phyloP scores from a whole-genome alignment of 306 rosid species.

The Heteromeles arbutifolia region DNA sequence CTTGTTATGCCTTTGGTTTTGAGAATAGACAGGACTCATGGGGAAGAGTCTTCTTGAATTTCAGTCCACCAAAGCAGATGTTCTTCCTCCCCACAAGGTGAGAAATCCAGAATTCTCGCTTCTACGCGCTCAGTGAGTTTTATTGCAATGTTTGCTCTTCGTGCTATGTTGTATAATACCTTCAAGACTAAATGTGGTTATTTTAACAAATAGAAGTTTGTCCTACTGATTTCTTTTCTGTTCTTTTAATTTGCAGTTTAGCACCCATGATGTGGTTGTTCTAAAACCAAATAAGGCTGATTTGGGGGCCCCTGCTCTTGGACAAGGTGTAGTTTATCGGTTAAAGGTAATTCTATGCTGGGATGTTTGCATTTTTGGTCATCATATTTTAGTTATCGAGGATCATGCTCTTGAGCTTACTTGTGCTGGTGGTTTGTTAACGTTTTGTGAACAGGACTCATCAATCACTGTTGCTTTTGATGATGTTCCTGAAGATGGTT shows the following conservation, averaged over 20 bases:
- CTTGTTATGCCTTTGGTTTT: constrained; percentile 14
- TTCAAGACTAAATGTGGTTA: background rate
- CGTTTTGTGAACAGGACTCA: constrained; percentile 56
- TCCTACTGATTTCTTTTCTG: background rate
- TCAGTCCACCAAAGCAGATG: constrained; percentile 80
- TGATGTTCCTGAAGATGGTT: constrained; percentile 95
- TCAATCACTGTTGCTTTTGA: constrained; percentile 94
- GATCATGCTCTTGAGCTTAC: constrained; percentile 17
- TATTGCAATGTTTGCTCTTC: background rate
- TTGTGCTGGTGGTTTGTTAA: constrained; percentile 28
- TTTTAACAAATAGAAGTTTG: background rate
- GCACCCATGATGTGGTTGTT: constrained; percentile 90
- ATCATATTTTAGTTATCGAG: constrained; percentile 9
- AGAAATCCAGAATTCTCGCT: constrained; percentile 11
- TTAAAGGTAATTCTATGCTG: constrained; percentile 52
- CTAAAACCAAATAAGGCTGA: constrained; percentile 90
- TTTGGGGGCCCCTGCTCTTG: constrained; percentile 85
- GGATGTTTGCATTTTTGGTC: constrained; percentile 4
- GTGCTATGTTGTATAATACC: background rate
- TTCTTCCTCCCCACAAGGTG: constrained; percentile 98
- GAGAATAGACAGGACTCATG: constrained; percentile 82
- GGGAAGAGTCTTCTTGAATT: constrained; percentile 88
- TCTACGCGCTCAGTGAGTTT: background rate
- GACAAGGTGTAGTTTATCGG: constrained; percentile 94
- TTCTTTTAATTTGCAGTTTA: constrained; percentile 47